Evolutionary conservation across 768 basidiomycete species (phyloP).

Genomic region (Tylopilus vinaceipallidus): DNA sequence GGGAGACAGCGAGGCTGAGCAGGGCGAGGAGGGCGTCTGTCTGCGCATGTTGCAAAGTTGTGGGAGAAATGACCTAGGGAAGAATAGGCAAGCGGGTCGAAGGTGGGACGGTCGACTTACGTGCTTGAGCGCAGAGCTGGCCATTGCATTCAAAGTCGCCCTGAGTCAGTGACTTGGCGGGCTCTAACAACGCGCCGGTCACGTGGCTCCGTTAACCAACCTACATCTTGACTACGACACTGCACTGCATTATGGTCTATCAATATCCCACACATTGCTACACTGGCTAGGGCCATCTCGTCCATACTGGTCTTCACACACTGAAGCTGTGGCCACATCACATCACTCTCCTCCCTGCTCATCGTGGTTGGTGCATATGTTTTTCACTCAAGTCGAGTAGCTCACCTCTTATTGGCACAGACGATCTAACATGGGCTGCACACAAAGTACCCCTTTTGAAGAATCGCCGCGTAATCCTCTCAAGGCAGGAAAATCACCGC

Average conservation of each 20-base stretch:
- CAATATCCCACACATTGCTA: too few relatives aligned
- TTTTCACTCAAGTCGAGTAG: not conserved
- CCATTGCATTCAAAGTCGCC: constrained; percentile 29
- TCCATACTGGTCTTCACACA: too few relatives aligned
- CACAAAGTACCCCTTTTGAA: constrained; percentile 11
- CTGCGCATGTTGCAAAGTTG: constrained; percentile 85
- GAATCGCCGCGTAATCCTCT: not conserved
- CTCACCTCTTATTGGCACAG: not conserved
- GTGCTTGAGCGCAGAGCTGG: constrained; percentile 45
- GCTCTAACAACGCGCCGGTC: constrained; percentile 5
- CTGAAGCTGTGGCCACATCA: too few relatives aligned
- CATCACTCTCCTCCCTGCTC: not conserved
- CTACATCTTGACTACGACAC: too few relatives aligned
- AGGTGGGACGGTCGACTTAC: constrained; percentile 26
- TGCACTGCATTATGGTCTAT: too few relatives aligned
- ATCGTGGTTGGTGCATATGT: not conserved
- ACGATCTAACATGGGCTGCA: constrained; percentile 13
- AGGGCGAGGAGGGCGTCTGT: constrained; percentile 80
- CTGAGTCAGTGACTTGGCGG: too few relatives aligned
- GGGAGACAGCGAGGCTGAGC: constrained; percentile 69
- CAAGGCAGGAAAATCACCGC: not conserved
- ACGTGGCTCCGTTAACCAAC: constrained; percentile 19
- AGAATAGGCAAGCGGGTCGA: constrained; percentile 26
- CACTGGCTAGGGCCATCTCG: too few relatives aligned
- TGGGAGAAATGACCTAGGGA: constrained; percentile 39